Conservation (phyloP, 768 basidiomycete species). For the Mycena albidolilacea region DNA sequence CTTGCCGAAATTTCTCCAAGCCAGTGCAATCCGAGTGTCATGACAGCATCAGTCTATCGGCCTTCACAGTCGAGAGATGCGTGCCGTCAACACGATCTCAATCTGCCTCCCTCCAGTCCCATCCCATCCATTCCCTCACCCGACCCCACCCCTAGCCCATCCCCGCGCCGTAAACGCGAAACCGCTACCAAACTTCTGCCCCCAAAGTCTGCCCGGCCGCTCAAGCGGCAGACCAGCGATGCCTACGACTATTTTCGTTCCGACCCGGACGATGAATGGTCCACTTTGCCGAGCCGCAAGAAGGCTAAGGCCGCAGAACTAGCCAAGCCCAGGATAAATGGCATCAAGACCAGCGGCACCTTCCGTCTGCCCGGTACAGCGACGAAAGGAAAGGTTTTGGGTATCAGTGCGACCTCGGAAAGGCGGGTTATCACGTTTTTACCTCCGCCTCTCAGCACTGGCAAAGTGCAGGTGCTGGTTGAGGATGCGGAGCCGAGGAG, state of each 20-base stretch:
- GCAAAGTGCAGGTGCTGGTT: slow-evolving; percentile 29
- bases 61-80: slow-evolving; percentile 3
- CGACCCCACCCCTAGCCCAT: slow-evolving; percentile 35
- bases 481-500: background rate
- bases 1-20: background rate
- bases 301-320: slow-evolving; percentile 42
- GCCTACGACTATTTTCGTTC: slow-evolving; percentile 46
- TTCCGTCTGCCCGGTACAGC: slow-evolving; percentile 33
- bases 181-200: slow-evolving; percentile 18
- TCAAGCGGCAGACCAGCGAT: slow-evolving; percentile 32
- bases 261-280: slow-evolving; percentile 56
- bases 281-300: slow-evolving; percentile 53
- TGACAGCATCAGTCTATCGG: background rate
- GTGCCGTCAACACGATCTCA: slow-evolving; percentile 10
- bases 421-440: slow-evolving; percentile 38
- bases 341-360: slow-evolving; percentile 30
- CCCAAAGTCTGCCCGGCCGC: background rate
- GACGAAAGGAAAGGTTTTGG: slow-evolving; percentile 26
- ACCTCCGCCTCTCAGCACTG: slow-evolving; percentile 34
- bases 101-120: slow-evolving; percentile 36
- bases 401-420: slow-evolving; percentile 33
- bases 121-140: slow-evolving; percentile 28
- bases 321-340: slow-evolving; percentile 18
- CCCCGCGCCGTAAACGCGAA: slow-evolving; percentile 19
- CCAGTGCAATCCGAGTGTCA: background rate